These are phyloP conservation scores for Ustilago bromivora DNA, from an alignment of 1,284 basidiomycete genomes.

Conservation along the genomic window DNA sequence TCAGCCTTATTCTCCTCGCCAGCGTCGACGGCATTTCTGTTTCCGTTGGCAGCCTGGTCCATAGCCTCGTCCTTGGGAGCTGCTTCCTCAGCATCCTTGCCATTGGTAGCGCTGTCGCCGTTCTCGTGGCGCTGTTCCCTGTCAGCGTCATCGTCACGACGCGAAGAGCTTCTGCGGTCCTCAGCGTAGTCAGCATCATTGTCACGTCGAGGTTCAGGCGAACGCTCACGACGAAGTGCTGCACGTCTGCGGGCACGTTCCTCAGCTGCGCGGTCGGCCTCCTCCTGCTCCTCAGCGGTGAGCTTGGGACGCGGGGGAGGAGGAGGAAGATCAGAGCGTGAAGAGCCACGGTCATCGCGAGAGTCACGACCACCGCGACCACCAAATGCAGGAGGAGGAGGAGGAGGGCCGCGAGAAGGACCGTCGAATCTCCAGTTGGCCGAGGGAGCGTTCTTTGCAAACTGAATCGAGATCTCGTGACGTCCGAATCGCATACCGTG, in stretches of 20 bases:
- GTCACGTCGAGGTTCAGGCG: constrained; percentile 41
- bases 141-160: constrained; percentile 36
- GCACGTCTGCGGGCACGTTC: constrained; percentile 49
- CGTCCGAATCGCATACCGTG: constrained; percentile 62
- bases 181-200: constrained; percentile 46
- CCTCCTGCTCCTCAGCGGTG: constrained; percentile 45
- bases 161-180: constrained; percentile 29
- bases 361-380: constrained; percentile 36
- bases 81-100: constrained; percentile 15
- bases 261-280: constrained; percentile 51
- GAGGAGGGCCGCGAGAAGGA: constrained; percentile 45
- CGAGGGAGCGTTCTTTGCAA: constrained; percentile 62
- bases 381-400: constrained; percentile 43
- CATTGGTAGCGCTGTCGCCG: constrained; percentile 23
- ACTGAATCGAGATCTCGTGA: constrained; percentile 59
- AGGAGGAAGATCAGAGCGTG: constrained; percentile 25
- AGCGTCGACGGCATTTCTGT: constrained; percentile 10
- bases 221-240: constrained; percentile 41
- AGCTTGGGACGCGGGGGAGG: constrained; percentile 29
- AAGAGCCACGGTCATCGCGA: constrained; percentile 29
- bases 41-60: constrained; percentile 13
- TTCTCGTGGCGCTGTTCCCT: constrained; percentile 37
- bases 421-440: constrained; percentile 60
- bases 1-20: constrained; percentile 21
- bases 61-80: constrained; percentile 25